phyloP scores from a whole-genome alignment of 768 basidiomycete species.

The Cubamyces lactineus region DNA sequence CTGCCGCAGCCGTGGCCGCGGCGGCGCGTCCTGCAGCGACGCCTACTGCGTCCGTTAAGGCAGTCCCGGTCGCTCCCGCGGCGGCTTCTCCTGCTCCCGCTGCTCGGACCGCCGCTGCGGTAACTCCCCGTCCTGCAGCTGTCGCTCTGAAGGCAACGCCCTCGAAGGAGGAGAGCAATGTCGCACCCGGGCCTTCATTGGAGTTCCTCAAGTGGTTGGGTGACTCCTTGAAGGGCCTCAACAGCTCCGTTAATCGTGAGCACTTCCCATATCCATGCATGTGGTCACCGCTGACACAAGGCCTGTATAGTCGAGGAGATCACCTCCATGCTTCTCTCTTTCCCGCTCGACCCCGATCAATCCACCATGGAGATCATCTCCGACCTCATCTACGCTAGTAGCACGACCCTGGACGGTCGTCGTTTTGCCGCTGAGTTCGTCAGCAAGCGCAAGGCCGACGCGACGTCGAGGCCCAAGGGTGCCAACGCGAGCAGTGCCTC shows the following conservation, averaged over 20 bases:
- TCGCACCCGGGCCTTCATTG: slow-evolving; percentile 66
- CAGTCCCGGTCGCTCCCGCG: slow-evolving; percentile 33
- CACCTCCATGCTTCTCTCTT: slow-evolving; percentile 91
- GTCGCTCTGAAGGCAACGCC: slow-evolving; percentile 30
- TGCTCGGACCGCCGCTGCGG: slow-evolving; percentile 38
- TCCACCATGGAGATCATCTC: slow-evolving; percentile 90
- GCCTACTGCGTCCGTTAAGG: slow-evolving; percentile 41
- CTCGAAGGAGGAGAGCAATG: slow-evolving; percentile 61
- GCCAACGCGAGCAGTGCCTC: slow-evolving; percentile 35
- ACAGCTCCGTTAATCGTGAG: slow-evolving; percentile 71
- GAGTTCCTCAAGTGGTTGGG: slow-evolving; percentile 94
- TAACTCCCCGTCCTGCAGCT: slow-evolving; percentile 39
- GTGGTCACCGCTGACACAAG: slow-evolving; percentile 1
- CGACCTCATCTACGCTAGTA: slow-evolving; percentile 92
- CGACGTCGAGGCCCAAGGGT: slow-evolving; percentile 53
- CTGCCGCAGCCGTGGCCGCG: slow-evolving; percentile 38
- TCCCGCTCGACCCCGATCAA: slow-evolving; percentile 87
- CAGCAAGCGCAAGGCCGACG: slow-evolving; percentile 84
- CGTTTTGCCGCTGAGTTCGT: slow-evolving; percentile 94
- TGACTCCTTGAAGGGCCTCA: slow-evolving; percentile 79
- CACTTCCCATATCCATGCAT: slow-evolving; percentile 25
- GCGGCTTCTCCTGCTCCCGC: slow-evolving; percentile 29
- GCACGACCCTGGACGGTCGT: slow-evolving; percentile 92
- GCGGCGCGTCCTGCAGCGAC: slow-evolving; percentile 33
- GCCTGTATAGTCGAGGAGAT: slow-evolving; percentile 84